Conservation (phyloP, 495 filamentous ascomycete species). For the Daldinia childiae region DNA sequence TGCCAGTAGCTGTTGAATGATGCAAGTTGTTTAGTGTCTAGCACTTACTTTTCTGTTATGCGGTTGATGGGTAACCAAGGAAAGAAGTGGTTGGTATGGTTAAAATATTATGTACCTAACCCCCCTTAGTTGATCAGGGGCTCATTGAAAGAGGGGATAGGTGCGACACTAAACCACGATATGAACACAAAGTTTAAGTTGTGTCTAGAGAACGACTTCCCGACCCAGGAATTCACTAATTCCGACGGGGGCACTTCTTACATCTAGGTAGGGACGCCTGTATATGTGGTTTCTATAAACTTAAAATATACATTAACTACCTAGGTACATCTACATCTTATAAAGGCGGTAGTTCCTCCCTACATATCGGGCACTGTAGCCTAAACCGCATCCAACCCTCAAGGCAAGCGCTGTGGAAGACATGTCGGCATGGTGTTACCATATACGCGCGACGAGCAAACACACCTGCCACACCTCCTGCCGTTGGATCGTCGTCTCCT, state of each 20-base stretch:
- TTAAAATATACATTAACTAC: background rate
- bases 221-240: background rate
- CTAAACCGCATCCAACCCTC: constrained; percentile 96
- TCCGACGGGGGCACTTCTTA: background rate
- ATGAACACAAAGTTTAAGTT: background rate
- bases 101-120: background rate
- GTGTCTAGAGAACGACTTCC: background rate
- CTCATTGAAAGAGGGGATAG: no score
- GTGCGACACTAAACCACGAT: no score
- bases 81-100: background rate
- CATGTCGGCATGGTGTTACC: constrained; percentile 96
- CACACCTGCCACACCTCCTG: constrained; percentile 71
- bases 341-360: constrained; percentile 85
- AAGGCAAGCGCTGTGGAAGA: constrained; percentile 92
- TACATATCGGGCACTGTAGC: constrained; percentile 94
- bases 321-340: constrained; percentile 48
- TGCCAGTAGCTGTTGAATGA: background rate
- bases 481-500: constrained; percentile 59
- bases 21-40: background rate
- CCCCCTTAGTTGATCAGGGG: no score
- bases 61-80: background rate
- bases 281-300: background rate
- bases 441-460: constrained; percentile 86
- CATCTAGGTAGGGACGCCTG: background rate
- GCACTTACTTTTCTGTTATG: background rate